Evolutionary conservation across 75 land plant genomes (phyloP).

Genomic region (Sequoia sempervirens): DNA sequence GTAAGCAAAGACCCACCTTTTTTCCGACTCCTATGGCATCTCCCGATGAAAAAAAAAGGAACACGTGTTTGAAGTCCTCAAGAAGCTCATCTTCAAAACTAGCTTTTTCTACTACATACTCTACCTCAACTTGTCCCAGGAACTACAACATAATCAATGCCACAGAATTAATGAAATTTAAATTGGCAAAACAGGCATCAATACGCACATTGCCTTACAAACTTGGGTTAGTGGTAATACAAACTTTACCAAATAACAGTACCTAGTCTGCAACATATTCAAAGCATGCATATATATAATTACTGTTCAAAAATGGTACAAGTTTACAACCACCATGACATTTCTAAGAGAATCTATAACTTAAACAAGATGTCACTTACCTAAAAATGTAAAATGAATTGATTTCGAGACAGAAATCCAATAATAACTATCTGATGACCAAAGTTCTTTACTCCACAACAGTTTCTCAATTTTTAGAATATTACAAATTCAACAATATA

Average conservation of each 20-base stretch:
- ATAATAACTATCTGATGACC: neutral
- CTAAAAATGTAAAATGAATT: neutral
- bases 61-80: conserved; percentile 66
- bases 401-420: neutral
- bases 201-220: neutral
- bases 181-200: neutral
- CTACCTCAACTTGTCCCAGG: conserved; percentile 63
- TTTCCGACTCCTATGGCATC: conserved; percentile 22
- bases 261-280: neutral
- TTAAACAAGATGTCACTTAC: neutral
- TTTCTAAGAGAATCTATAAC: neutral
- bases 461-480: neutral
- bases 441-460: neutral
- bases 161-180: neutral
- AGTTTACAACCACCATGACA: neutral
- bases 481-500: too few species aligned
- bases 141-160: neutral
- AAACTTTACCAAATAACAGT: neutral
- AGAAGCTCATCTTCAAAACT: conserved; percentile 51
- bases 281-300: neutral
- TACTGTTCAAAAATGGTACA: neutral
- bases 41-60: conserved; percentile 68
- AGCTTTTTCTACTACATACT: conserved; percentile 70
- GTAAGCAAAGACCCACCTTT: conserved; percentile 30
- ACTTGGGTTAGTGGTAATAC: neutral